Evolutionary conservation across 83 land plant species (phyloP).

Genomic region (Larix sibirica): DNA sequence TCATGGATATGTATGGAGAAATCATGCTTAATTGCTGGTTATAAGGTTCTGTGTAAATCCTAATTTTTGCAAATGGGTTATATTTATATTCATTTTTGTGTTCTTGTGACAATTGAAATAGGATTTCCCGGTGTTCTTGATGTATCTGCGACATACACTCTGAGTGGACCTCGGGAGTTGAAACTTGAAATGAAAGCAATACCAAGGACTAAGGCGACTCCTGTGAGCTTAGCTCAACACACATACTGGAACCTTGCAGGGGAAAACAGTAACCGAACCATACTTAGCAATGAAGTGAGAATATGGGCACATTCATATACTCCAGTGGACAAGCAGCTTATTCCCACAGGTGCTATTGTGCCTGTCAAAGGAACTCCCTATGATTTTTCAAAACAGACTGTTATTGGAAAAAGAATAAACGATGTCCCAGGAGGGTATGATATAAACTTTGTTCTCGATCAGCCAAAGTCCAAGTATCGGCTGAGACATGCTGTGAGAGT

Average conservation of each 20-base stretch:
- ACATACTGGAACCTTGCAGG: slow-evolving; percentile 96
- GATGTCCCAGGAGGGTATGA: slow-evolving; percentile 73
- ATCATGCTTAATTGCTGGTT: too few species aligned
- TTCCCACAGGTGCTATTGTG: slow-evolving; percentile 78
- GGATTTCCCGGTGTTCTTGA: slow-evolving; percentile 91
- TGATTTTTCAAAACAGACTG: slow-evolving; percentile 56
- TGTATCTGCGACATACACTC: slow-evolving; percentile 64
- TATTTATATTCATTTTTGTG: background rate
- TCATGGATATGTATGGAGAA: background rate
- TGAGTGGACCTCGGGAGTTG: slow-evolving; percentile 46
- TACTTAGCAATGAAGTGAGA: slow-evolving; percentile 60
- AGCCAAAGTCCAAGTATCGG: slow-evolving; percentile 3
- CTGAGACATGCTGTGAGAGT: slow-evolving; percentile 63
- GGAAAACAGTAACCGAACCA: slow-evolving; percentile 61
- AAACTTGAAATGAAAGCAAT: slow-evolving; percentile 62
- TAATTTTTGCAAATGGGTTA: background rate
- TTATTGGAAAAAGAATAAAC: slow-evolving; percentile 52
- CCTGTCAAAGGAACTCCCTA: slow-evolving; percentile 75
- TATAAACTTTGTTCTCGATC: slow-evolving; percentile 75
- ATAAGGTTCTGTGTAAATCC: too few species aligned
- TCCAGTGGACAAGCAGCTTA: slow-evolving; percentile 58
- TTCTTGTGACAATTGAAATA: slow-evolving; percentile 18
- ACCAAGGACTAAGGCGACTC: slow-evolving; percentile 76
- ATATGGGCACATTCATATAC: slow-evolving; percentile 66
- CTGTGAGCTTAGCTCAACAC: slow-evolving; percentile 87